Conservation (phyloP, 768 basidiomycete species). For the Kwoniella dendrophila region DNA sequence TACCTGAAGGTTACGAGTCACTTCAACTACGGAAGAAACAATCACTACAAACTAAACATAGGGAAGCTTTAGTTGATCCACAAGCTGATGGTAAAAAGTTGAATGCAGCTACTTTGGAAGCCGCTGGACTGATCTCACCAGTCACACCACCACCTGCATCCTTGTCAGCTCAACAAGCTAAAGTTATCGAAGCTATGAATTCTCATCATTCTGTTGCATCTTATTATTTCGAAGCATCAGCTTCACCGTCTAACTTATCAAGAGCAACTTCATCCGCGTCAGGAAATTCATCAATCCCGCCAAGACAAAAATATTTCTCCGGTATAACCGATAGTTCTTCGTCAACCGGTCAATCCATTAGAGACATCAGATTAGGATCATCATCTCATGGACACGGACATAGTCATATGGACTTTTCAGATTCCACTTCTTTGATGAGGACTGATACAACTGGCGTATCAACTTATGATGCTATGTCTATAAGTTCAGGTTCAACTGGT, state of each 20-base stretch:
- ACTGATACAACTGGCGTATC: constrained; percentile 4
- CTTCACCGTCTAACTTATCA: constrained; percentile 3
- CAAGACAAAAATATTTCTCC: constrained; percentile 9
- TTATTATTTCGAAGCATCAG: constrained; percentile 12
- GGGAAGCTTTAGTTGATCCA: constrained; percentile 15
- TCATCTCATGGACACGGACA: not conserved
- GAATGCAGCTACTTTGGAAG: constrained; percentile 7
- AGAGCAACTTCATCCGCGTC: constrained; percentile 9
- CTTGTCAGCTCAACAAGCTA: constrained; percentile 5
- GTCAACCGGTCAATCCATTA: constrained; percentile 6
- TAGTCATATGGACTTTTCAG: constrained; percentile 2
- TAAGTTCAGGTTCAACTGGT: constrained; percentile 37
- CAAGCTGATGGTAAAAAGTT: constrained; percentile 8
- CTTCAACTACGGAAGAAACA: not conserved
- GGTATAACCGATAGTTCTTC: constrained; percentile 18
- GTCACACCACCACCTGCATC: constrained; percentile 10
- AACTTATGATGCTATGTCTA: constrained; percentile 25
- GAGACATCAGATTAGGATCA: constrained; percentile 7
- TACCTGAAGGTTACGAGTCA: constrained; percentile 7
- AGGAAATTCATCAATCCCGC: not conserved
- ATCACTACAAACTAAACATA: constrained; percentile 1
- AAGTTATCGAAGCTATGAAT: not conserved
- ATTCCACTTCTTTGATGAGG: constrained; percentile 4
- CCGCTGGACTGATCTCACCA: constrained; percentile 13
- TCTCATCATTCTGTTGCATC: constrained; percentile 11